A percentile compares a stretch with the other conserved stretches of the same genome.
Evolutionary conservation across 2,329 filamentous ascomycete species (phyloP).

Genomic region (Pseudogymnoascus sp.): DNA sequence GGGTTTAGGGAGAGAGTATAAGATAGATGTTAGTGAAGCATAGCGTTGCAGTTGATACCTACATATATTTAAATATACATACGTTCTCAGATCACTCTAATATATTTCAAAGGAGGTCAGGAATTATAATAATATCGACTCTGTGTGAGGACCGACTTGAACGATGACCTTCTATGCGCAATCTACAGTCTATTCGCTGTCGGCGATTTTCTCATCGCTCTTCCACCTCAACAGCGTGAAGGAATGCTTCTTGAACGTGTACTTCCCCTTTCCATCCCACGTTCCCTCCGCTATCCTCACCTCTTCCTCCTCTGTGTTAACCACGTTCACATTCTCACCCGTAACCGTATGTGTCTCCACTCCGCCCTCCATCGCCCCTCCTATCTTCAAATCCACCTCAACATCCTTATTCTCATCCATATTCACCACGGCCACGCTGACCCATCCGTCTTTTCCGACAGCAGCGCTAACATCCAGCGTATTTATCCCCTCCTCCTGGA

Average conservation of each 20-base stretch:
- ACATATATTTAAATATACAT: background rate
- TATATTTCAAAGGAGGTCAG: no score
- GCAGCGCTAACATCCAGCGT: constrained; percentile 63
- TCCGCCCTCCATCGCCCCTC: constrained; percentile 41
- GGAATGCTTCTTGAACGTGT: constrained; percentile 62
- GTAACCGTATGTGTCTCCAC: constrained; percentile 58
- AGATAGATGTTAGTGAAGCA: background rate
- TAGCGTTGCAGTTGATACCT: background rate
- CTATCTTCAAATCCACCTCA: constrained; percentile 45
- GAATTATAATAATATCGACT: background rate
- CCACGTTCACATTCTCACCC: constrained; percentile 47
- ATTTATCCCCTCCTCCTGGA: constrained; percentile 57
- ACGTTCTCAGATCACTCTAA: no score
- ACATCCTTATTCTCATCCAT: constrained; percentile 55
- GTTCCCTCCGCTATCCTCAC: constrained; percentile 53
- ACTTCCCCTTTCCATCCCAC: constrained; percentile 58
- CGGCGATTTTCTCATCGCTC: constrained; percentile 23
- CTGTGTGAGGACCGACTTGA: background rate
- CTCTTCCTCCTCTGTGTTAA: constrained; percentile 57
- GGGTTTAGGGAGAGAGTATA: background rate
- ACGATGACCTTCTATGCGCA: background rate
- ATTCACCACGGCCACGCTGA: constrained; percentile 68
- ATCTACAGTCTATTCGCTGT: constrained; percentile 12
- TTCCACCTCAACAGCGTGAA: constrained; percentile 57
- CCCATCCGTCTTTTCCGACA: constrained; percentile 48